A percentile compares a stretch with the other conserved stretches of the same genome.
Conservation (phyloP, 164 flowering plant species). For the Sedum album region DNA sequence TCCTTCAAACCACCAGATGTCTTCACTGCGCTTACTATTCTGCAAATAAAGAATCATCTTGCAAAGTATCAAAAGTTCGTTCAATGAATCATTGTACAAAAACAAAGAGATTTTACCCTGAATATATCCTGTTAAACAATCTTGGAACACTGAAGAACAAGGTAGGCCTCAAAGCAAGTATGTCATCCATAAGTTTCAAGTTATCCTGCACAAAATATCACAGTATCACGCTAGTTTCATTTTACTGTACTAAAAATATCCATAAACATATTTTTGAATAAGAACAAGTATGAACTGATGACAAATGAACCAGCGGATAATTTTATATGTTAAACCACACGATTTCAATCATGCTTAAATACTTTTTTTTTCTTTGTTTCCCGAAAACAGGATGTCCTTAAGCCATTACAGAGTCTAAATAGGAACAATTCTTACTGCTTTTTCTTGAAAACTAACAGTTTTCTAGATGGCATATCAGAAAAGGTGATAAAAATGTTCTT, state of each 20-base stretch:
- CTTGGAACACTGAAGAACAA: conserved; percentile 94
- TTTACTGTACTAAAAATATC: not conserved
- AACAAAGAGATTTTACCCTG: conserved; percentile 24
- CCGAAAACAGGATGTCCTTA: not conserved
- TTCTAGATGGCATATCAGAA: not conserved
- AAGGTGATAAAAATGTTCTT: not conserved
- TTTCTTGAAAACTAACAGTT: not conserved
- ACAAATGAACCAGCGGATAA: not conserved
- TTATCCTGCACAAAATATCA: conserved; percentile 53
- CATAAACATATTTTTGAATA: not conserved
- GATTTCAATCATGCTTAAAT: too few relatives aligned
- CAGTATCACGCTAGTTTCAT: conserved; percentile 3
- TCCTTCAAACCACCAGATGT: conserved; percentile 76
- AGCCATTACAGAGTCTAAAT: not conserved
- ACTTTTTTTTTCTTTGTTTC: not conserved
- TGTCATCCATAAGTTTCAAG: conserved; percentile 86
- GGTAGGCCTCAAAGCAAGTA: conserved; percentile 83
- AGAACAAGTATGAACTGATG: not conserved
- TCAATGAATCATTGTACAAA: not conserved
- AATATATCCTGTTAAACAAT: conserved; percentile 77
- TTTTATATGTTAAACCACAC: too few relatives aligned
- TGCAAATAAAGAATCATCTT: conserved; percentile 19
- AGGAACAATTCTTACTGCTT: not conserved
- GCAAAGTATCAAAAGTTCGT: too few relatives aligned
- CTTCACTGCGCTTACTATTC: conserved; percentile 81